These are phyloP conservation scores for Licmophora abbreviata DNA, from an alignment of 108 stramenopile genomes.

Conservation along the genomic window DNA sequence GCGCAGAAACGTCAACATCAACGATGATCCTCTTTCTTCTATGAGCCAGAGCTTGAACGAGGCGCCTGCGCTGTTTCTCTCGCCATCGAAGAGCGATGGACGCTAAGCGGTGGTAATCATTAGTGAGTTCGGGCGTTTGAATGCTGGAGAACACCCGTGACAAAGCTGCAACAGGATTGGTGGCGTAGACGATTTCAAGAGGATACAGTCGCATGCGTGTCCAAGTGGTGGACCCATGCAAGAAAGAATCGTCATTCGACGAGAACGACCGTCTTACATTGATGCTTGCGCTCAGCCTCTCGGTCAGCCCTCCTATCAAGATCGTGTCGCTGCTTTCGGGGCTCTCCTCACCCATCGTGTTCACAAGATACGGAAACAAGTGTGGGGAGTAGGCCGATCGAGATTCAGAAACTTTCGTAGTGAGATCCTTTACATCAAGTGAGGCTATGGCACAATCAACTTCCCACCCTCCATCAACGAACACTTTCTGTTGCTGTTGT, in stretches of 20 bases:
- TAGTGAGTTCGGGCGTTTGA: constrained; percentile 46
- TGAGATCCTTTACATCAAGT: constrained; percentile 19
- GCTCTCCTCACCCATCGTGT: too few relatives aligned
- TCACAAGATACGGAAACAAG: too few relatives aligned
- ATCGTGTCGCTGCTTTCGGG: too few relatives aligned
- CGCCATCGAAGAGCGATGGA: constrained; percentile 34
- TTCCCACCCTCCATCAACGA: constrained; percentile 41
- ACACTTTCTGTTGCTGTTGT: constrained; percentile 24
- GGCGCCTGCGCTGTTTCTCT: constrained; percentile 28
- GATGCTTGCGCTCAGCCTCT: constrained; percentile 16
- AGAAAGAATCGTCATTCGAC: background rate
- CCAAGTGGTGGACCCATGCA: constrained; percentile 18
- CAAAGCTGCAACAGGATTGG: constrained; percentile 45
- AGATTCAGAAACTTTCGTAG: constrained; percentile 13
- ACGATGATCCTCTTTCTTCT: constrained; percentile 44
- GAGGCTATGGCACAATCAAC: constrained; percentile 22
- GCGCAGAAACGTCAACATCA: constrained; percentile 50
- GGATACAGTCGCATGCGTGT: constrained; percentile 32
- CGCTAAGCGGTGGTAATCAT: constrained; percentile 52
- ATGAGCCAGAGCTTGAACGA: constrained; percentile 46
- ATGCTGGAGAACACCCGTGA: constrained; percentile 42
- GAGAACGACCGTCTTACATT: constrained; percentile 6
- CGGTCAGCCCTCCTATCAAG: constrained; percentile 17
- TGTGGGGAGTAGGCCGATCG: constrained; percentile 9
- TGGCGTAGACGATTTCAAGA: constrained; percentile 56